Percentiles rank a stretch among this genome's conserved stretches.
Evolutionary conservation across 805 yeast species (phyloP).

Genomic region (Candida yuanshanica): DNA sequence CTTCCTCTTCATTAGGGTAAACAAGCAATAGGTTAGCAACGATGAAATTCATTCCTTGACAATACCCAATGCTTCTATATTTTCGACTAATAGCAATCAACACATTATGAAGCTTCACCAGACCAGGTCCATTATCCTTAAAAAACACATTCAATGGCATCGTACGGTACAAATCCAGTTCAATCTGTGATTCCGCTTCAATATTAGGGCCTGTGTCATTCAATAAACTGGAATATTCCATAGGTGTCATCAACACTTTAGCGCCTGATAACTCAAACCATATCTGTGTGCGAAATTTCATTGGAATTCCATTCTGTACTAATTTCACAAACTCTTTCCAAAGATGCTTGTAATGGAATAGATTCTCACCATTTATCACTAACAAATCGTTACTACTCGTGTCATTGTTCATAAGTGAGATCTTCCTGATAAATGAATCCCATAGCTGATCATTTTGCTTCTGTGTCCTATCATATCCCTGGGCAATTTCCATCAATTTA

Average conservation of each 20-base stretch:
- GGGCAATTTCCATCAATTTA: constrained; percentile 25
- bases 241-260: constrained; percentile 36
- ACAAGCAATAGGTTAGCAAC: constrained; percentile 44
- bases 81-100: constrained; percentile 44
- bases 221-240: constrained; percentile 36
- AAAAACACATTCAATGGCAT: constrained; percentile 50
- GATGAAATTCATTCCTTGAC: constrained; percentile 60
- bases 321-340: constrained; percentile 30
- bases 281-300: constrained; percentile 38
- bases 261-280: constrained; percentile 57
- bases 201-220: constrained; percentile 17
- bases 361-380: constrained; percentile 34
- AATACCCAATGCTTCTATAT: constrained; percentile 45
- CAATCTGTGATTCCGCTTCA: constrained; percentile 42
- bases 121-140: constrained; percentile 50
- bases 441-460: constrained; percentile 35
- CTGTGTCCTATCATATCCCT: constrained; percentile 39
- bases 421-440: constrained; percentile 38
- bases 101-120: constrained; percentile 38
- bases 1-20: constrained; percentile 41
- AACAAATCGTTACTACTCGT: constrained; percentile 28
- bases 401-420: constrained; percentile 22
- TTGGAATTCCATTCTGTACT: constrained; percentile 43
- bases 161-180: constrained; percentile 49
- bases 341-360: constrained; percentile 21